A percentile compares a stretch with the other conserved stretches of the same genome.
Evolutionary conservation across 495 filamentous ascomycete genomes (phyloP).

Genomic region (Hypoxylon fragiforme): DNA sequence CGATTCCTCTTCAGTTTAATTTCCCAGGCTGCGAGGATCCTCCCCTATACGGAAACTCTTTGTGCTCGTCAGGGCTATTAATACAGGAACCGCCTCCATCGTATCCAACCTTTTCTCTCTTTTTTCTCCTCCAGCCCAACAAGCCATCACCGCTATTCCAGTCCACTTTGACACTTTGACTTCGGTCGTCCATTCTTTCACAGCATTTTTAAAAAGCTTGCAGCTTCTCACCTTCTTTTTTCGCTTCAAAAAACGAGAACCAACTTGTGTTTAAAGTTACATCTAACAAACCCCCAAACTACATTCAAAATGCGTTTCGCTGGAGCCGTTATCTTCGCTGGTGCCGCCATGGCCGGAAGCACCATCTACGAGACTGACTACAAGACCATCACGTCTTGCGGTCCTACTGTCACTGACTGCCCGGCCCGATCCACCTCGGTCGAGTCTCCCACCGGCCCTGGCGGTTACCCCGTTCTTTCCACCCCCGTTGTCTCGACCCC

Average conservation of each 20-base stretch:
- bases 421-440: no score
- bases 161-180: constrained; percentile 52
- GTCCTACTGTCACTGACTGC: constrained; percentile 56
- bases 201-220: constrained; percentile 46
- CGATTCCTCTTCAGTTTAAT: constrained; percentile 36
- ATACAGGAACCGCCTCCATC: constrained; percentile 43
- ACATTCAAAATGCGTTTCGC: constrained; percentile 61
- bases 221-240: constrained; percentile 49
- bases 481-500: constrained; percentile 22
- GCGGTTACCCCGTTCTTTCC: constrained; percentile 42
- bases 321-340: constrained; percentile 54
- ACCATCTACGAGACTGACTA: constrained; percentile 60
- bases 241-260: constrained; percentile 32
- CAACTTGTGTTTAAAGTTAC: no score
- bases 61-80: constrained; percentile 44
- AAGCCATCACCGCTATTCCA: constrained; percentile 54
- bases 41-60: constrained; percentile 37
- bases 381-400: constrained; percentile 61
- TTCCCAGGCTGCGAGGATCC: constrained; percentile 38
- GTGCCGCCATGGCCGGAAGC: constrained; percentile 51
- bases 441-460: constrained; percentile 44
- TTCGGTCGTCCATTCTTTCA: constrained; percentile 66
- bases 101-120: constrained; percentile 38
- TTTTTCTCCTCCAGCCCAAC: constrained; percentile 52
- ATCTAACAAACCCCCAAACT: constrained; percentile 37